These are phyloP conservation scores for Cryptococcus sp. DNA, from an alignment of 1,284 basidiomycete genomes.

Conservation along the genomic window DNA sequence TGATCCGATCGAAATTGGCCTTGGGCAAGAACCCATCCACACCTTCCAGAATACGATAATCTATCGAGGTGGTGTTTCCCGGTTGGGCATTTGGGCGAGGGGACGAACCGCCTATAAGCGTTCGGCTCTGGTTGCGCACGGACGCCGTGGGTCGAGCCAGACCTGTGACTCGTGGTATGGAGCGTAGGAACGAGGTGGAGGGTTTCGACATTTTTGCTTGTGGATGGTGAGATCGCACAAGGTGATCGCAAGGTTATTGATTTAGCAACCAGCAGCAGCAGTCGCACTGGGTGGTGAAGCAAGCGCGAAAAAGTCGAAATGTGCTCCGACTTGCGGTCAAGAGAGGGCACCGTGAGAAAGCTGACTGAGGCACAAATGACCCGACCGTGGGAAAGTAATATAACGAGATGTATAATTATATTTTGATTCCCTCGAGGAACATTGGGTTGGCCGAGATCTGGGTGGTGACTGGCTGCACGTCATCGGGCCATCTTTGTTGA, in stretches of 20 bases:
- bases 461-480: background rate
- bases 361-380: too few species aligned
- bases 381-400: slow-evolving; percentile 6
- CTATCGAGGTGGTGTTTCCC: slow-evolving; percentile 32
- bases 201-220: too few species aligned
- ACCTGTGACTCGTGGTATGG: too few species aligned
- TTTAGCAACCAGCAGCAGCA: too few species aligned
- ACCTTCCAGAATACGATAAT: slow-evolving; percentile 40
- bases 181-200: too few species aligned
- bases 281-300: background rate
- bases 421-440: background rate
- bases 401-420: background rate
- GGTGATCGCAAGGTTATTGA: background rate
- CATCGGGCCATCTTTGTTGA: too few species aligned
- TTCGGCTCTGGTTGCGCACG: too few species aligned
- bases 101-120: too few species aligned
- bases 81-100: background rate
- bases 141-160: too few species aligned
- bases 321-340: background rate
- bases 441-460: background rate
- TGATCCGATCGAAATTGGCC: slow-evolving; percentile 38
- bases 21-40: slow-evolving; percentile 40
- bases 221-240: too few species aligned
- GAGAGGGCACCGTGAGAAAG: too few species aligned
- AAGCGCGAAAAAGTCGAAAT: too few species aligned